Evolutionary conservation across 139 green algal genomes (phyloP).

Genomic region (Gonium pectorale): DNA sequence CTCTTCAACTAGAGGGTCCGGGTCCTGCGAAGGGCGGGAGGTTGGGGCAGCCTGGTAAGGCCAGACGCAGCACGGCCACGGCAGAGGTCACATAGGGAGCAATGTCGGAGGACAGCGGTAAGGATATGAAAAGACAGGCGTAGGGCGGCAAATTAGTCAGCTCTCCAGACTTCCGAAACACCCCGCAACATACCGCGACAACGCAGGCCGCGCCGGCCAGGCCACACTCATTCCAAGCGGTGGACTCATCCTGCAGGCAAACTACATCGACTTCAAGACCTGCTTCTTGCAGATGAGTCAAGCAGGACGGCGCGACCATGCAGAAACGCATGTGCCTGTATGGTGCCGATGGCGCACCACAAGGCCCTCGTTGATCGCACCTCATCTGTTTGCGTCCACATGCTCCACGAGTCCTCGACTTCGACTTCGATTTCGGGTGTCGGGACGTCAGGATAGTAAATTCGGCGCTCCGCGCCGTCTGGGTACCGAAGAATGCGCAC

Average conservation of each 20-base stretch:
- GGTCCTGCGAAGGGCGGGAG: constrained; percentile 20
- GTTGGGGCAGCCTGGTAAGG: background rate
- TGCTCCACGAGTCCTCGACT: constrained; percentile 17
- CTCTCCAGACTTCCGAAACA: background rate
- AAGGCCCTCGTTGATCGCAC: too few species aligned
- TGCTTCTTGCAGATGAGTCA: too few species aligned
- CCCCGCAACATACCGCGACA: constrained; percentile 12
- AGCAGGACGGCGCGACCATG: too few species aligned
- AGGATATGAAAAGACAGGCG: background rate
- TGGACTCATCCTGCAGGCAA: constrained; percentile 20
- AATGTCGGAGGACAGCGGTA: too few species aligned
- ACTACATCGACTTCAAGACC: too few species aligned
- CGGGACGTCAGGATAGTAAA: constrained; percentile 58
- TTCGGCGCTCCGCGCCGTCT: constrained; percentile 63
- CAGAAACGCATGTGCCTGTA: too few species aligned
- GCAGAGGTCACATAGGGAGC: too few species aligned
- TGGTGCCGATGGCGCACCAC: too few species aligned
- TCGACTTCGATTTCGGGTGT: background rate
- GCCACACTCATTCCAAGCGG: constrained; percentile 22
- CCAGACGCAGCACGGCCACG: too few species aligned
- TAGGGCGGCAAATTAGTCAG: background rate
- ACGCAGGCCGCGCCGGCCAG: constrained; percentile 27
- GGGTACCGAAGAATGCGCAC: constrained; percentile 69
- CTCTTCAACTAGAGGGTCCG: constrained; percentile 20
- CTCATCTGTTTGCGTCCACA: constrained; percentile 23